These are phyloP conservation scores for Butyriboletus loyo DNA, from an alignment of 768 basidiomycete genomes.

Conservation along the genomic window DNA sequence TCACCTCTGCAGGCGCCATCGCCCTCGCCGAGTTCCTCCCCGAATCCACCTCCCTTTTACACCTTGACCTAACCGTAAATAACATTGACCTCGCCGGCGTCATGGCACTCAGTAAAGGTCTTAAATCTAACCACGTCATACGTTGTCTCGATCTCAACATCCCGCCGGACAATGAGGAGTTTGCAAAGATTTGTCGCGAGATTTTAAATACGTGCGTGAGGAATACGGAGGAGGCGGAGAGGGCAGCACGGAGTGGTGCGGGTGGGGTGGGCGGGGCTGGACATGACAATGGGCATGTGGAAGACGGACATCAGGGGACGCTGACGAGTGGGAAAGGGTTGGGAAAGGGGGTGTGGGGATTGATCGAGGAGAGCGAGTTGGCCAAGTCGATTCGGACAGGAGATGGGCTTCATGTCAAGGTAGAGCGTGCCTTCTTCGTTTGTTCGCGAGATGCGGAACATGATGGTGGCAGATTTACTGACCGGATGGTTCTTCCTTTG, in stretches of 20 bases:
- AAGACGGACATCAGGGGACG: constrained; percentile 22
- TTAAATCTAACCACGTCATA: constrained; percentile 82
- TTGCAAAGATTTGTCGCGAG: constrained; percentile 82
- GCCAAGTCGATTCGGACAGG: constrained; percentile 63
- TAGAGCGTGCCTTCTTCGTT: constrained; percentile 28
- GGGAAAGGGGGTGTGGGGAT: constrained; percentile 74
- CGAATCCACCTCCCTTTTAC: constrained; percentile 80
- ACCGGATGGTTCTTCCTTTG: not conserved
- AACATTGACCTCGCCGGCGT: constrained; percentile 84
- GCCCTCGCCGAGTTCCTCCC: constrained; percentile 95
- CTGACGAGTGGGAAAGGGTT: constrained; percentile 47
- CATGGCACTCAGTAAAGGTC: constrained; percentile 83
- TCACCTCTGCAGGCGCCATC: constrained; percentile 85
- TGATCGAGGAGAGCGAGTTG: constrained; percentile 84
- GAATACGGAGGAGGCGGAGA: constrained; percentile 88
- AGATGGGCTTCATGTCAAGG: constrained; percentile 39
- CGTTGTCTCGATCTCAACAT: constrained; percentile 93
- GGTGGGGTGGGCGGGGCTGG: not conserved
- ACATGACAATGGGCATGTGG: not conserved
- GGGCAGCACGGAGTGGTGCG: constrained; percentile 15
- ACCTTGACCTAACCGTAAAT: constrained; percentile 88
- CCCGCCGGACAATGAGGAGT: constrained; percentile 78
- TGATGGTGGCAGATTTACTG: not conserved
- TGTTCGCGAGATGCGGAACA: not conserved
- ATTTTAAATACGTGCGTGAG: constrained; percentile 88